phyloP scores from a whole-genome alignment of 1,139 yeast species.

The Saccharomyces pastorianus region DNA sequence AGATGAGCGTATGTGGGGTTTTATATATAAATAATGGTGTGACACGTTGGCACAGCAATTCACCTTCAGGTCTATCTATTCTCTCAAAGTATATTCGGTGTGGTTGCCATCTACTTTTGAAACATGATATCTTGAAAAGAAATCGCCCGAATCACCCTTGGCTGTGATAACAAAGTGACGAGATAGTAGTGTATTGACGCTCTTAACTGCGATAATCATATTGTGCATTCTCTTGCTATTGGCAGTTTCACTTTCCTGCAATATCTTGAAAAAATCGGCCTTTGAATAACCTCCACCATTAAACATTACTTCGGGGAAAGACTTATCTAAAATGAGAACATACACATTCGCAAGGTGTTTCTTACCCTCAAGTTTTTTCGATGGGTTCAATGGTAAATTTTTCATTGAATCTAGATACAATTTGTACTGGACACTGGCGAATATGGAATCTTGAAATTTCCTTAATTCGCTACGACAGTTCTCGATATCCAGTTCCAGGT shows the following conservation, averaged over 20 bases:
- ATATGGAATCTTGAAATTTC: constrained; percentile 5
- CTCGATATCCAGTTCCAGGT: constrained; percentile 9
- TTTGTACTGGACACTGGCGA: constrained; percentile 11
- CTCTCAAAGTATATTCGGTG: constrained; percentile 15
- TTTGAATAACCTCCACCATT: neutral
- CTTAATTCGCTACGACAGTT: constrained; percentile 7
- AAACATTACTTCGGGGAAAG: neutral
- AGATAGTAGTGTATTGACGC: constrained; percentile 9
- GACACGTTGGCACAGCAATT: neutral
- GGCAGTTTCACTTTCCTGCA: constrained; percentile 2
- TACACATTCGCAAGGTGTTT: constrained; percentile 10
- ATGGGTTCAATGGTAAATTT: neutral
- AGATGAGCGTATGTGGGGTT: neutral
- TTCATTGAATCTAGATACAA: constrained; percentile 9
- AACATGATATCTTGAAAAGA: constrained; percentile 11
- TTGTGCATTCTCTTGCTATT: constrained; percentile 8
- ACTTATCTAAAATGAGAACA: constrained; percentile 5
- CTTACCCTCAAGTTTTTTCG: neutral
- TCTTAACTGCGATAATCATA: constrained; percentile 12
- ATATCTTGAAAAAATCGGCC: neutral
- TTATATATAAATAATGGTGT: neutral
- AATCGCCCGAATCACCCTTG: constrained; percentile 14
- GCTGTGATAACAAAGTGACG: constrained; percentile 16
- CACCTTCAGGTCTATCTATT: neutral
- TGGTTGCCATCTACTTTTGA: constrained; percentile 12